Base-by-base conservation (phyloP, 2,329 filamentous ascomycete genomes). In the Acephala macrosclerotiorum region DNA sequence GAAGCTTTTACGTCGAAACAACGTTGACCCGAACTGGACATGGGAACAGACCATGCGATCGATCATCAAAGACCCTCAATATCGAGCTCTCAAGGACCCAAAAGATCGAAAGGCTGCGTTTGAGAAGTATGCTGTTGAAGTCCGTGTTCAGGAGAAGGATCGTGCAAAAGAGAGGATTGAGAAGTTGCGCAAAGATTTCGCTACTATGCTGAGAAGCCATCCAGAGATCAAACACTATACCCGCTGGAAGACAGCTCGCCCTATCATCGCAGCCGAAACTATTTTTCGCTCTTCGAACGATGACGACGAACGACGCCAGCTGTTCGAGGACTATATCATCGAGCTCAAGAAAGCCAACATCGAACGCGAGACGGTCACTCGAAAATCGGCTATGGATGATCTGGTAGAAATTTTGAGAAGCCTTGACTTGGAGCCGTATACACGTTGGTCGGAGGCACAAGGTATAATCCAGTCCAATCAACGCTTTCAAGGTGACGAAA, bases 141-240 rank as follows among this genome's bases (percentile, higher is more conserved):
- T 97, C 79, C 89, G 96, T 72, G 85, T 91, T 72, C 93, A 97
- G 81, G 96, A 99, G 81, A 96, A 96, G 82, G 93, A 96, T 79
- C 91, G 92, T 72, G 94, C 94, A 76, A 95, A 97, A 80, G 95
- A 98, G 80, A 91, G 96, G 77, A 85, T 97, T 78, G 86, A 92
- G 73, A 98, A 97, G 82, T 85, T 98, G 75, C 92, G 94, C 75
- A 86, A 92, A 79, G 96, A 98, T 83, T 99, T 99, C 79, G 91
- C 91, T 72, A 94, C 90, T 63, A 99, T 99, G 96, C 86, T 99
- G 71, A 93, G 91, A 80, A 94, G 94, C 71, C 95, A 99, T 78
- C 94, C 94, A 67, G 96, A 99, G 79, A 98, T 99, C 79, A 96
- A 94, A 79, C 89, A 97, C 78, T 97, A 96, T 79, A 97, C 95